Evolutionary conservation across 306 rosid species (phyloP), one percentile per base, ranked within the genome.

Genomic region (Trifolium repens): DNA sequence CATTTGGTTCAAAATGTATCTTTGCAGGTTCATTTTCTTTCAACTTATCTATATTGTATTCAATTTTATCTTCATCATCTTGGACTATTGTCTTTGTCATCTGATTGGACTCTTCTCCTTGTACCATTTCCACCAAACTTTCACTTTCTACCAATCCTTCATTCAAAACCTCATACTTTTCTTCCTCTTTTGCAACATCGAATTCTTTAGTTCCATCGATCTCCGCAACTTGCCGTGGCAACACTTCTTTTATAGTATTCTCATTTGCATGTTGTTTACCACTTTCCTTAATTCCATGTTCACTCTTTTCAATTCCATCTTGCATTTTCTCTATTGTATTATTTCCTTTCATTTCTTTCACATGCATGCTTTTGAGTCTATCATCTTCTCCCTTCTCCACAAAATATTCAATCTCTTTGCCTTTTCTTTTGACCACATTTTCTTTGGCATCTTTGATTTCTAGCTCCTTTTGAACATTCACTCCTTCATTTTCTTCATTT

Each of bases 1-100:
- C 74, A 58, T 66, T 66, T 79, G 50, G 73, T 75, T 81, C 81
- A 66, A 55, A 32, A 46, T 47, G 58, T 32, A 69, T 74, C 77
- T 64, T 63, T 26, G 2, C 32, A 15, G 72, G 49, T 6, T 79
- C 75, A 8, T 49, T 64, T 72, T 19, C 74, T 24, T 78, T 65
- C 34, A 35, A 34, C 22, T 63, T 71, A 47, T 22, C 77, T n/a
- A 0, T 22, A 22, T 0, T 22, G 24, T 22, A 22, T 22, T 22
- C 24, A 22, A 22, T 22, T 22, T 22, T 24, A 7, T 76, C 70
- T 13, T 61, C 65, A 61, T 43, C 34, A 22, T 71, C 26, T 63
- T 50, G 26, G 6, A 19, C 14, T 9, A 1, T 54, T 54, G 32
- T 16, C 9, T 24, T 26, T 4, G 16, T 26, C 43, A 49, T 72